A percentile compares a stretch with the other conserved stretches of the same genome.
Conservation (phyloP, 73 alveolate genomes). For the Paramecium sexaurelia region DNA sequence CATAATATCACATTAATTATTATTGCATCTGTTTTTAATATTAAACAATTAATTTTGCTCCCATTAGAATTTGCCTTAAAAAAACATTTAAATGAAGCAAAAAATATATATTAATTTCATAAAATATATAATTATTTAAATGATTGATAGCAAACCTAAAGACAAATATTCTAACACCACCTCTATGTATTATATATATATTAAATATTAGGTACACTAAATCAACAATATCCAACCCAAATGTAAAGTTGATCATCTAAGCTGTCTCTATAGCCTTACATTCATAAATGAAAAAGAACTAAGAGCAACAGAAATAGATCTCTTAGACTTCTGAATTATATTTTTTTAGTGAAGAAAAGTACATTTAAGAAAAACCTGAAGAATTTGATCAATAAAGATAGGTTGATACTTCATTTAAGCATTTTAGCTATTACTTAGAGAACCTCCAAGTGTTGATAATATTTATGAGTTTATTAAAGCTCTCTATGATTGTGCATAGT, state of each 20-base stretch:
- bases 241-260: slow-evolving; percentile 89
- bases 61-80: too few species aligned
- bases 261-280: slow-evolving; percentile 96
- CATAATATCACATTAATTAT: too few species aligned
- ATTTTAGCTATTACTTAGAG: slow-evolving; percentile 45
- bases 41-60: too few species aligned
- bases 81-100: too few species aligned
- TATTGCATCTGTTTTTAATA: too few species aligned
- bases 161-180: background rate
- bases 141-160: background rate
- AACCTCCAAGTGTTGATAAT: slow-evolving; percentile 96
- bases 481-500: slow-evolving; percentile 96
- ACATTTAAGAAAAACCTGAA: slow-evolving; percentile 95
- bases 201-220: slow-evolving; percentile 57
- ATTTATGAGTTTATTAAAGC: slow-evolving; percentile 97
- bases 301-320: slow-evolving; percentile 83
- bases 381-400: slow-evolving; percentile 90
- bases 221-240: slow-evolving; percentile 91
- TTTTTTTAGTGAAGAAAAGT: slow-evolving; percentile 97
- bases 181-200: background rate
- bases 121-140: background rate
- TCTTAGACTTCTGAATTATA: slow-evolving; percentile 92
- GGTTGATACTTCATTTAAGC: slow-evolving; percentile 34
- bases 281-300: slow-evolving; percentile 94
- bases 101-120: background rate